Conservation (phyloP, 441 rosid species). For the Euphorbia celastroides region DNA sequence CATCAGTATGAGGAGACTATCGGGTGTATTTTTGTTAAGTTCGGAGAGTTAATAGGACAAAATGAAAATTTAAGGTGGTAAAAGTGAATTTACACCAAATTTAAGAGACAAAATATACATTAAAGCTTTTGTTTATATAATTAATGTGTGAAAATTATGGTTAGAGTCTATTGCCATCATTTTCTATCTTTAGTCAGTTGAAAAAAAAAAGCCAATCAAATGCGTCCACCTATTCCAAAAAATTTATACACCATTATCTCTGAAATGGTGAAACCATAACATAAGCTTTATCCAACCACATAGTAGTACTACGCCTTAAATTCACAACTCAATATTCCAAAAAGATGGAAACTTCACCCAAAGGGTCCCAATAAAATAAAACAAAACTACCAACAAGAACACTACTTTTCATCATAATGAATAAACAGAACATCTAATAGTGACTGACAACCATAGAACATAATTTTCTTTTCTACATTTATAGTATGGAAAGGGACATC, state of each 20-base stretch:
- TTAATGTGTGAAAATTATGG: no score
- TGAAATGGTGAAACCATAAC: not conserved
- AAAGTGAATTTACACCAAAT: no score
- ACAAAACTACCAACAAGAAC: not conserved
- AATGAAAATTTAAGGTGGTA: no score
- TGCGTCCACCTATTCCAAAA: not conserved
- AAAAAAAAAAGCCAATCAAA: not conserved
- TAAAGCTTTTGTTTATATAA: no score
- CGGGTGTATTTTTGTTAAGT: no score
- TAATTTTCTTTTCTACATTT: not conserved
- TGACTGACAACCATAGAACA: not conserved
- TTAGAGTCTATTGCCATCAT: not conserved
- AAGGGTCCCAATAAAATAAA: conserved; percentile 10
- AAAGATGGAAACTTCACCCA: not conserved
- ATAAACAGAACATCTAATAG: not conserved
- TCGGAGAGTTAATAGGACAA: no score
- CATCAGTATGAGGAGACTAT: no score
- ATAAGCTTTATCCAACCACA: not conserved
- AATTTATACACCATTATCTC: not conserved
- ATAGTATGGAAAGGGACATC: not conserved
- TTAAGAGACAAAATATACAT: no score
- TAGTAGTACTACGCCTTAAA: not conserved
- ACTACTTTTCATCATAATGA: not conserved
- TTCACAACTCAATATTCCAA: not conserved
- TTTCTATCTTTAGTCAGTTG: not conserved